Base-by-base conservation (phyloP, 441 rosid genomes). In the Arabidopsis hybrid region DNA sequence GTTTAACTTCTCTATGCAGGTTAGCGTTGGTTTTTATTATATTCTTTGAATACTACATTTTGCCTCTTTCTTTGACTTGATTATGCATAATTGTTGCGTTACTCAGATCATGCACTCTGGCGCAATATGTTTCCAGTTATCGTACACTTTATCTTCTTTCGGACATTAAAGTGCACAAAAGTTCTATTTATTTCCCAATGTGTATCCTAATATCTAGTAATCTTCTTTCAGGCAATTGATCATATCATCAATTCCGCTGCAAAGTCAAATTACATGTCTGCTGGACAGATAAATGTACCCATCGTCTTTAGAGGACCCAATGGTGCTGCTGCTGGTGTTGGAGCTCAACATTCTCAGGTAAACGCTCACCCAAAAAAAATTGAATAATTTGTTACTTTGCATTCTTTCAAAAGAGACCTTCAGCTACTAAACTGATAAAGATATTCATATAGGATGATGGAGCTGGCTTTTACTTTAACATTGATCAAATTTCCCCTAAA, bases 291-390 rank as follows among this genome's bases (percentile, higher is more conserved):
- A 7, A 69, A 80, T 26, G 97, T 90, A 58, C 97, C 97, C 52
- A 89, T 92, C 58, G 97, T 91, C 75, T 94, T 94, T 77, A 85
- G 97, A 79, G 98, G 98, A 69, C 97, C 99, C 52, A 95, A 95
- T 85, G 99, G 99, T 66, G 94, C 97, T 47, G 99, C 99, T 63
- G 97, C 97, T 65, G 99, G 97, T 83, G 97, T 95, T 67, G 99
- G 91, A 69, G 97, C 97, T 59, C 97, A 92, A 67, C 95, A 93
- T 81, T 76, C 81, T 59, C 82, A 74, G 80, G 85, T 78, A 70
- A 49, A 60, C 12, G 60, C 64, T 49, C 26, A 2, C 45, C 43
- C 67, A 13, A 74, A 38, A 13, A 36, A 42, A 32, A 21, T n/a
- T 29, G 38, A 46, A 14, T 9, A 55, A 34, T 73, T 46, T 11